Base-by-base conservation (phyloP, 2,329 filamentous ascomycete species). In the Aspergillus ochraceoroseus region DNA sequence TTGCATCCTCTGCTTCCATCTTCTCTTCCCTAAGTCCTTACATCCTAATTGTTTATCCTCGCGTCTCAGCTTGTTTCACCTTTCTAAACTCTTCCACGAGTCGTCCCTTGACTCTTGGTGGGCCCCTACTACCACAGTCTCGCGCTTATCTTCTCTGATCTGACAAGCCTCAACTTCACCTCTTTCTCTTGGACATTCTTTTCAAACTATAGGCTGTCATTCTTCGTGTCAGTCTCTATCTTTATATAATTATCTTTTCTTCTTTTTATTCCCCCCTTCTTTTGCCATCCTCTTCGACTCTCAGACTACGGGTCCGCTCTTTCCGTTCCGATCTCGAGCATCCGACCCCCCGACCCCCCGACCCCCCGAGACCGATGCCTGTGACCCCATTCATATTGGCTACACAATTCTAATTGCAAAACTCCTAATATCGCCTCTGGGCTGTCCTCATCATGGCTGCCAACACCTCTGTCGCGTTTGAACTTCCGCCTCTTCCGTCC, bases 401-500 rank as follows among this genome's bases (percentile, higher is more conserved):
- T 18, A 38, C 36, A 36, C 28, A 14, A 3, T 35, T 30, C 19
- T 28, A 20, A 26, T 44, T 33, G 41, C 27, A 30, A 14, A 22
- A 32, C 36, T 26, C 30, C 32, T 19, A 32, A 14, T 31, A 22
- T 43, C 25, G 32, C 32, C 32, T 36, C 23, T 46, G 42, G 25
- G 28, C 41, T 37, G 27, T 31, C 7, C 32, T 37, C 37, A 51
- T 36, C 34, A 65, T 66, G 63, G 59, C 61, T 40, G 47, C 48
- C 30, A 67, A 67, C 49, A 46, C 56, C 19, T 63, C 65, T 20
- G 41, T 57, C 49, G 47, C 50, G 31, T 54, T 51, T 66, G 79
- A 81, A 57, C 77, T 96, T 38, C 89, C 90, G 53, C 86, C 89
- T 37, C 80, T 96, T 30, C 90, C 92, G 33, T 67, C 76, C n/a